A percentile compares a stretch with the other conserved stretches of the same genome.
phyloP scores from a whole-genome alignment of 2,329 filamentous ascomycete genomes.

The Nothopassalora personata region DNA sequence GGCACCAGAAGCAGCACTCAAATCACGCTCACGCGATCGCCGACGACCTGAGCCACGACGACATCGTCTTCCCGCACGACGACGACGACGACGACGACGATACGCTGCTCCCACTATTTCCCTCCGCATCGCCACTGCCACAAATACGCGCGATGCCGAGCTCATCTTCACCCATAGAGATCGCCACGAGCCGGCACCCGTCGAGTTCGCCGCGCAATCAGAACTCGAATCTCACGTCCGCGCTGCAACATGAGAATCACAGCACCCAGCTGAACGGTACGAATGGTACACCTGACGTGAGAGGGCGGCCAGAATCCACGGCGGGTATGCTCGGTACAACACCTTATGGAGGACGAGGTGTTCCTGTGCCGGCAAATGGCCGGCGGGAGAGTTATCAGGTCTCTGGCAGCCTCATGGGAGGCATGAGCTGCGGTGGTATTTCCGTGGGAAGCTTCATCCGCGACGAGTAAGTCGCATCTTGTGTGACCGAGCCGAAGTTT shows the following conservation, averaged over 20 bases:
- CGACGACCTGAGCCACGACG: conserved; percentile 28
- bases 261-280: conserved; percentile 25
- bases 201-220: conserved; percentile 56
- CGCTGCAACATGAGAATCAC: conserved; percentile 48
- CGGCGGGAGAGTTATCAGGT: conserved; percentile 52
- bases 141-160: conserved; percentile 45
- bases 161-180: conserved; percentile 54
- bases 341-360: conserved; percentile 56
- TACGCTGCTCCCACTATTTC: conserved; percentile 19
- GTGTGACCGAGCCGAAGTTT: background rate
- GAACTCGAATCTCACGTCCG: conserved; percentile 59
- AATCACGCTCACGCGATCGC: conserved; percentile 16
- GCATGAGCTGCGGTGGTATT: conserved; percentile 95
- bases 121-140: conserved; percentile 18
- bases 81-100: conserved; percentile 22
- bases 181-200: conserved; percentile 49
- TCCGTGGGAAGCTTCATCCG: conserved; percentile 95
- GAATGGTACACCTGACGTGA: conserved; percentile 21
- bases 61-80: conserved; percentile 28
- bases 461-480: conserved; percentile 74
- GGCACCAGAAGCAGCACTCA: conserved; percentile 12
- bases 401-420: conserved; percentile 59
- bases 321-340: conserved; percentile 42
- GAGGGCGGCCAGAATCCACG: conserved; percentile 51
- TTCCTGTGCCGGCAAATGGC: conserved; percentile 52